A percentile compares a stretch with the other conserved stretches of the same genome.
These are phyloP conservation scores for Globisporangium nunn DNA, from an alignment of 352 stramenopile genomes.

Conservation along the genomic window DNA sequence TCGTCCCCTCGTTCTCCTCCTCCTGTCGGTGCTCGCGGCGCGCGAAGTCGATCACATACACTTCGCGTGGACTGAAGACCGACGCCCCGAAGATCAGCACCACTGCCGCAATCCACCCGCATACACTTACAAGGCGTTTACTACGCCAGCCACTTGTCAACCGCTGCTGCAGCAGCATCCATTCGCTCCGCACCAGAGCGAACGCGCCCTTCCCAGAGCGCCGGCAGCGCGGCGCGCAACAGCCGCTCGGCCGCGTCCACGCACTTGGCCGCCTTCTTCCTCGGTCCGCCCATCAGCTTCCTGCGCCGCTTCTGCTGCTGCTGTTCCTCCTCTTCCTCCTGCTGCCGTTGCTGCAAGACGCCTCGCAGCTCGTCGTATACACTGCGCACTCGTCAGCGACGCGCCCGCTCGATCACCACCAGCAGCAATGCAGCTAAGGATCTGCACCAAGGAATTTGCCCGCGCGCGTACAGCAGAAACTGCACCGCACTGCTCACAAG, in stretches of 20 bases:
- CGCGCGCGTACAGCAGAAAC: slow-evolving; percentile 58
- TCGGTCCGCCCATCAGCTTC: slow-evolving; percentile 17
- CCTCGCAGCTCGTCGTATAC: slow-evolving; percentile 44
- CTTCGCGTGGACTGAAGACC: slow-evolving; percentile 43
- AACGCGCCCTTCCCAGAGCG: slow-evolving; percentile 33
- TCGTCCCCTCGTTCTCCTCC: not conserved
- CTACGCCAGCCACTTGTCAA: not conserved
- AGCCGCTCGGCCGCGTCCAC: slow-evolving; percentile 25
- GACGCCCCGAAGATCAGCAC: slow-evolving; percentile 52
- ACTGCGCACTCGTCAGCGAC: slow-evolving; percentile 16
- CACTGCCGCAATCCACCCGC: slow-evolving; percentile 21
- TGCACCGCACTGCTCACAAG: slow-evolving; percentile 35
- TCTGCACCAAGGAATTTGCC: slow-evolving; percentile 54
- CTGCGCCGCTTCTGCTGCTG: slow-evolving; percentile 6
- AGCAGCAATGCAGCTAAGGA: not conserved
- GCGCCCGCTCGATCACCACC: not conserved
- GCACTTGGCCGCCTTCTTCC: slow-evolving; percentile 50
- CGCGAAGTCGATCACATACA: slow-evolving; percentile 42
- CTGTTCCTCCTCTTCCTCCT: slow-evolving; percentile 10
- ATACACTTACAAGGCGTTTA: not conserved
- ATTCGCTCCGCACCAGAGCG: slow-evolving; percentile 14
- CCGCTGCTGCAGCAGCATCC: not conserved
- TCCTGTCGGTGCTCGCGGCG: not conserved
- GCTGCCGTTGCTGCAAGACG: slow-evolving; percentile 18
- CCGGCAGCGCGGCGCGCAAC: slow-evolving; percentile 19